Conservation (phyloP, 331 rosid species). For the Rhamnella rubrinervis region DNA sequence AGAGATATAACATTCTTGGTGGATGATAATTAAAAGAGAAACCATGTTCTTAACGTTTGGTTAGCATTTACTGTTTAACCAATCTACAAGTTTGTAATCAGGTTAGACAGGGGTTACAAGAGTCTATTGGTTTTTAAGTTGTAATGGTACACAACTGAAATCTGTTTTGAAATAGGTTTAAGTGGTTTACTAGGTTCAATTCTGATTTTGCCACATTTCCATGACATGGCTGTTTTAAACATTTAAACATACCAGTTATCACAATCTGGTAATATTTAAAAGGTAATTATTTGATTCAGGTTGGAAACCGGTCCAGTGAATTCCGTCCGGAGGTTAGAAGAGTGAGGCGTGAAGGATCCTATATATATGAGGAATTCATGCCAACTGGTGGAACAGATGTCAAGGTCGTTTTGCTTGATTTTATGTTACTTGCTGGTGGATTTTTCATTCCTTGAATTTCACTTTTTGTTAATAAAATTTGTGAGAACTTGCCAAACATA, state of each 20-base stretch:
- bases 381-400: constrained; percentile 99
- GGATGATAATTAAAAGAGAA: background rate
- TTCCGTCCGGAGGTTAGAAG: constrained; percentile 94
- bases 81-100: constrained; percentile 6
- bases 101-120: background rate
- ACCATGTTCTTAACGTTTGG: background rate
- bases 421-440: constrained; percentile 23
- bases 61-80: constrained; percentile 7
- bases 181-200: constrained; percentile 20
- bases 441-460: background rate
- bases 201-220: constrained; percentile 9
- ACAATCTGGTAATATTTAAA: constrained; percentile 18
- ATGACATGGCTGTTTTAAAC: constrained; percentile 22
- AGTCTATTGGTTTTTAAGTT: background rate
- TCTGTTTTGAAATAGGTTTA: constrained; percentile 11
- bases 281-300: constrained; percentile 47
- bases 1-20: background rate
- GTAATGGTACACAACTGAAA: background rate
- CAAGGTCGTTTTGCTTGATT: constrained; percentile 59
- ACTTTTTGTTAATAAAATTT: background rate
- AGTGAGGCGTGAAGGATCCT: constrained; percentile 97
- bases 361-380: constrained; percentile 96
- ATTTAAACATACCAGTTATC: constrained; percentile 13
- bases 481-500: background rate
- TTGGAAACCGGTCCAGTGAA: constrained; percentile 97